Evolutionary conservation across 2,329 filamentous ascomycete genomes (phyloP).

Genomic region (Hypoxylon sp.): DNA sequence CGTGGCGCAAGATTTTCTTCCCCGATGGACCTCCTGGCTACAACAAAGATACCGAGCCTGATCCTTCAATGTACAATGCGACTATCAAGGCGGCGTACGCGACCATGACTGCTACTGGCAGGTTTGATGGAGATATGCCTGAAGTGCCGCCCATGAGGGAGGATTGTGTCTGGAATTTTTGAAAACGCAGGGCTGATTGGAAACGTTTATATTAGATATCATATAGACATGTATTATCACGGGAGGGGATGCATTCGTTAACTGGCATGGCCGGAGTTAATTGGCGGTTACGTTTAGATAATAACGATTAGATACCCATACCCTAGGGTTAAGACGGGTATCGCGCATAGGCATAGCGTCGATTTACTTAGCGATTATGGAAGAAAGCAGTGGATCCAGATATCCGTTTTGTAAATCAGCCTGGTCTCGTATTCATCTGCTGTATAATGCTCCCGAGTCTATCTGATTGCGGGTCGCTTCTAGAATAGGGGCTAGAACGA

Average conservation of each 20-base stretch:
- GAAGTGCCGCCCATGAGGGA: slow-evolving; percentile 82
- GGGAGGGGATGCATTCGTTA: slow-evolving; percentile 9
- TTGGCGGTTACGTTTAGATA: slow-evolving; percentile 3
- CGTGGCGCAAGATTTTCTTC: slow-evolving; percentile 77
- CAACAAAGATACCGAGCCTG: slow-evolving; percentile 73
- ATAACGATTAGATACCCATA: slow-evolving; percentile 42
- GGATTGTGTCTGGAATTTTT: slow-evolving; percentile 81
- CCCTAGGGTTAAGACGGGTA: slow-evolving; percentile 28
- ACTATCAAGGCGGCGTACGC: slow-evolving; percentile 73
- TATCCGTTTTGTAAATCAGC: slow-evolving; percentile 13
- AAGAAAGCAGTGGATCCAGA: background rate
- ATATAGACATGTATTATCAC: background rate
- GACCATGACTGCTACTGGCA: slow-evolving; percentile 73
- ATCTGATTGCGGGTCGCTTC: slow-evolving; percentile 8
- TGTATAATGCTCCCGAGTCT: slow-evolving; percentile 5
- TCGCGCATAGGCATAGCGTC: slow-evolving; percentile 8
- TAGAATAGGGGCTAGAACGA: slow-evolving; percentile 12
- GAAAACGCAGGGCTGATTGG: slow-evolving; percentile 38
- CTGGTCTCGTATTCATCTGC: slow-evolving; percentile 19
- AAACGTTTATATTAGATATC: background rate
- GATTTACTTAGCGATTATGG: slow-evolving; percentile 1
- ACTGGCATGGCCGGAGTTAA: slow-evolving; percentile 23
- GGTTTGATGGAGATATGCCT: slow-evolving; percentile 81
- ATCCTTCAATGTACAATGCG: slow-evolving; percentile 66
- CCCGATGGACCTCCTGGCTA: slow-evolving; percentile 76